A percentile compares a stretch with the other conserved stretches of the same genome.
Conservation (phyloP, 2,329 filamentous ascomycete genomes). For the Neofusicoccum parvum region DNA sequence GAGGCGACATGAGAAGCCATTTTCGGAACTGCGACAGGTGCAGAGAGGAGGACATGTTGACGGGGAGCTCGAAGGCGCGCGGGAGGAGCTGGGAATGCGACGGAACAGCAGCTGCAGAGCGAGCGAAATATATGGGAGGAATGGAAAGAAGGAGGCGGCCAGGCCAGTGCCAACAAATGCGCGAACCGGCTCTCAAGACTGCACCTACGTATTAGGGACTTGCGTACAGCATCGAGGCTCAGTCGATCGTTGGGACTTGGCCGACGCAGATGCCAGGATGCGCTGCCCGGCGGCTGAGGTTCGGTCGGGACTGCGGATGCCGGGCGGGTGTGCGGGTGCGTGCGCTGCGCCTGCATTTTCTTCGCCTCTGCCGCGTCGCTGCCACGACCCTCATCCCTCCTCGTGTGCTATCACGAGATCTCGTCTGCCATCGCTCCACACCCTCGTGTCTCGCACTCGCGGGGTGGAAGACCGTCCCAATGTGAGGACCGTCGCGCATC, state of each 20-base stretch:
- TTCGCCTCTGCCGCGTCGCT: not conserved
- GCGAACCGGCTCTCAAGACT: not conserved
- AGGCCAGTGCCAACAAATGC: not conserved
- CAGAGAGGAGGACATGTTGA: conserved; percentile 44
- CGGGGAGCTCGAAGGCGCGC: conserved; percentile 5
- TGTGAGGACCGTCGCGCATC: conserved; percentile 8
- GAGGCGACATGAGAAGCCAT: conserved; percentile 86
- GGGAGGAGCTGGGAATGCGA: conserved; percentile 11
- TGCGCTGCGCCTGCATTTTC: conserved; percentile 2
- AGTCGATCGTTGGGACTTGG: conserved; percentile 16
- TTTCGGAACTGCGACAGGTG: conserved; percentile 64
- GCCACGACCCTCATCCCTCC: not conserved
- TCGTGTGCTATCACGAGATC: conserved; percentile 14
- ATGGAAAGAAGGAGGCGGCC: not conserved
- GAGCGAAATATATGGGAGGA: not conserved
- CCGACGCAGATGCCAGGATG: conserved; percentile 14
- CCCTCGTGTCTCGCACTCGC: conserved; percentile 8
- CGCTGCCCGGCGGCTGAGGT: not conserved
- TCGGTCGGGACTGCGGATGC: not conserved
- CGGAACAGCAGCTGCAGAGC: not conserved
- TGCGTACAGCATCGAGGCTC: conserved; percentile 17
- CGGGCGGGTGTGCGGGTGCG: not conserved
- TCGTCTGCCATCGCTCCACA: not conserved
- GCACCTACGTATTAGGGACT: conserved; percentile 2
- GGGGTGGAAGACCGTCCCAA: conserved; percentile 13